Base-by-base conservation (phyloP, 768 basidiomycete species). In the Neoboletus brunneissimus region DNA sequence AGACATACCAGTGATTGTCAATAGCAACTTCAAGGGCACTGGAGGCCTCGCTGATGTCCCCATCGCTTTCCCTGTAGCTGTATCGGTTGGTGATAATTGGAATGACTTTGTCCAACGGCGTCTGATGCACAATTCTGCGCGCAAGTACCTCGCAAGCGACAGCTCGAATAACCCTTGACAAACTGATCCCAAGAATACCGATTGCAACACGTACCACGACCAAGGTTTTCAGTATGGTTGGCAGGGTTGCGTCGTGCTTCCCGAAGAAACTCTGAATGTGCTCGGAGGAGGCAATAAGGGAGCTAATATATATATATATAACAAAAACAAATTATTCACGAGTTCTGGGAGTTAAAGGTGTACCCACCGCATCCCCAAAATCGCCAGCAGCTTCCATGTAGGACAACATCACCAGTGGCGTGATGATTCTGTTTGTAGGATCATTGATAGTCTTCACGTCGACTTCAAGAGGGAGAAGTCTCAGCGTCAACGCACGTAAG, bases 21-120 rank as follows among this genome's bases (percentile, higher is more conserved):
- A 96, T 91, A n/a, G 95, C 94, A 70, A 87, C 75, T 69, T 98
- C 95, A 42, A 97, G 76, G 9, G 89, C 87, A 64, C 89, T 92
- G 5, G 83, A 76, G 62, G 85, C 80, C 42, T 86, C 87, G 56
- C 89, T 91, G 45, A 76, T 72, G 54, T 91, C 91, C 0, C 89
- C 93, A 65, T 96, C 91, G 35, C 77, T 66, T 67, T 91, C 86
- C 40, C 75, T 72, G 64, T 89, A 85, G 55, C 80, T 79, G 72
- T 85, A 94, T 4, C 95, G 81, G 2, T 82, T 86, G 13, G 88
- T 86, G 86, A 97, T 87, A 56, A 94, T 82, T 5, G 76, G 71
- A 50, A 82, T 77, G 37, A 94, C 71, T 53, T 79, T 79, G 35
- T 92, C 92, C 4, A 76, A 75, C 0, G 86, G 77, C 3, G 83